phyloP scores from a whole-genome alignment of 306 rosid genomes.

The Abrus pulchellus region DNA sequence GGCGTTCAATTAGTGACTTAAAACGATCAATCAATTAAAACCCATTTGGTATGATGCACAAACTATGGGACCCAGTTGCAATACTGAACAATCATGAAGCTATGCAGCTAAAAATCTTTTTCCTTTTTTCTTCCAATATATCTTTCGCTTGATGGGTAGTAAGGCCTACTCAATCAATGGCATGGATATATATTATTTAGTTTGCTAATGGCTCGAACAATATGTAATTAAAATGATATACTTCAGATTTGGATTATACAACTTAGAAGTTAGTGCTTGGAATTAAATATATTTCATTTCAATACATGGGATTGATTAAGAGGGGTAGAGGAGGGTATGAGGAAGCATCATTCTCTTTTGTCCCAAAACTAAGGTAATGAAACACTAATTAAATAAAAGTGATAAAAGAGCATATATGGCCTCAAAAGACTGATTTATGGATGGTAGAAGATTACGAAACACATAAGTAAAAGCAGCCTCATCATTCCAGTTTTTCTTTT shows the following conservation, averaged over 20 bases:
- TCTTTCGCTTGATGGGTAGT: conserved; percentile 71
- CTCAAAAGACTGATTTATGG: conserved; percentile 82
- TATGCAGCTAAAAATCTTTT: conserved; percentile 39
- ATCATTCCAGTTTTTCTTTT: conserved; percentile 70
- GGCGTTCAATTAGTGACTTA: conserved; percentile 55
- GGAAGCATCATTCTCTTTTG: conserved; percentile 59
- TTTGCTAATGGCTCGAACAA: conserved; percentile 37
- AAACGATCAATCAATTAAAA: conserved; percentile 57
- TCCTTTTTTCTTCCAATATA: conserved; percentile 46
- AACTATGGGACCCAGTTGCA: conserved; percentile 67
- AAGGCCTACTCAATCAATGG: conserved; percentile 59
- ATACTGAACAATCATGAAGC: conserved; percentile 57
- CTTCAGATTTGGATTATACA: conserved; percentile 44
- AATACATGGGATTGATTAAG: conserved; percentile 42
- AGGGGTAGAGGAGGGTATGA: conserved; percentile 35
- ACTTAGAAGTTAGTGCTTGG: conserved; percentile 39
- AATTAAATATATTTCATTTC: conserved; percentile 33
- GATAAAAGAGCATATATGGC: conserved; percentile 52
- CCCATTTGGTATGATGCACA: conserved; percentile 66
- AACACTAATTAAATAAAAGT: neutral
- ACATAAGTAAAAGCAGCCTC: conserved; percentile 71
- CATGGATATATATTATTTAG: conserved; percentile 30
- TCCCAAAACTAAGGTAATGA: conserved; percentile 48
- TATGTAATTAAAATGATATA: conserved; percentile 28
- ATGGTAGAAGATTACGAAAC: conserved; percentile 63